Base-by-base conservation (phyloP, 2,329 filamentous ascomycete genomes). In the Scleromitrula shiraiana region DNA sequence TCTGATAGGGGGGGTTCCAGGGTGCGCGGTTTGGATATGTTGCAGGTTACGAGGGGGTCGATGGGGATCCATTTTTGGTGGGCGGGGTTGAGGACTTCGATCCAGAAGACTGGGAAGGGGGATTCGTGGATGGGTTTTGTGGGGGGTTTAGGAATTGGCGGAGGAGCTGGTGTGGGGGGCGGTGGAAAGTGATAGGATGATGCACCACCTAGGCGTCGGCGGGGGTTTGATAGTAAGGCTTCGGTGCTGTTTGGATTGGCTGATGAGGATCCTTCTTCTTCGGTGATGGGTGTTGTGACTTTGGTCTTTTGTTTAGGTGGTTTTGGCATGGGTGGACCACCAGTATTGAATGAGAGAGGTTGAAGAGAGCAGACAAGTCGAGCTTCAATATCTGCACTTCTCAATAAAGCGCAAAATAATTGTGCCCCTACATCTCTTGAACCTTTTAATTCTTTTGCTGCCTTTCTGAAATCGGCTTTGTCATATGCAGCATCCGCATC, bases 301-400 rank as follows among this genome's bases (percentile, higher is more conserved):
- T 50, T 59, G 12, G 50, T 29, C 29, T 33, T n/a, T 20, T 53
- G 40, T 23, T 36, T 40, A 19, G 44, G 23, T 17, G 38, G 53
- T 46, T 26, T 63, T 55, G 12, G 64, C 59, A 60, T 73, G 70
- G 42, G 60, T 61, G 9, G 73, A 65, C 23, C 70, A 67, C 50
- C 67, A 54, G 48, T 68, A 35, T 46, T 58, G 74, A 64, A 64
- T 4, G 61, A 58, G 0, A 98, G 71, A 1, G 83, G 80, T 56
- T 98, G 93, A 3, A 98, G 69, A 4, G 93, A 98, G 65, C 89
- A 96, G 0, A 97, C 85, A 4, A 98, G 73, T 10, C 93, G 78
- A 5, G 87, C 75, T 53, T 88, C 80, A 6, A 97, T 80, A 2
- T 88, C 89, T n/a, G 77, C 80, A n/a, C 81, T 78, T 15, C 93